Percentiles rank a stretch among this genome's conserved stretches.
These are phyloP conservation scores for Hypholoma fasciculare DNA, from an alignment of 768 basidiomycete species.

Conservation along the genomic window DNA sequence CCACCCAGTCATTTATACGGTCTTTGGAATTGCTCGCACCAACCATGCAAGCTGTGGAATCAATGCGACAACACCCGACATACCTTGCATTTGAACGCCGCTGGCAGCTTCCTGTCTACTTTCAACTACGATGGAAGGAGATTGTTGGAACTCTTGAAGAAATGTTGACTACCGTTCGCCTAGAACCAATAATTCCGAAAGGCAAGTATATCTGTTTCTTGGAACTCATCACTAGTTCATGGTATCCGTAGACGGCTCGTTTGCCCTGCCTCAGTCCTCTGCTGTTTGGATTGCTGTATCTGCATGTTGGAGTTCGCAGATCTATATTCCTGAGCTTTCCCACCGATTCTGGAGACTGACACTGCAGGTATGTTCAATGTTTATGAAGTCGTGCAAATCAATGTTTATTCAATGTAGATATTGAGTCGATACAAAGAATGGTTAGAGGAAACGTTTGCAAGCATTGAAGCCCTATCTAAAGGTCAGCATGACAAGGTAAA, in stretches of 20 bases:
- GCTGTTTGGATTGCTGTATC: conserved; percentile 73
- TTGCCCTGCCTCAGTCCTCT: conserved; percentile 49
- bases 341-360: conserved; percentile 91
- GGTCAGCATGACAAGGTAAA: conserved; percentile 32
- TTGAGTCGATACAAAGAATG: conserved; percentile 78
- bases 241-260: conserved; percentile 19
- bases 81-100: conserved; percentile 76
- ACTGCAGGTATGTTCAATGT: conserved; percentile 64
- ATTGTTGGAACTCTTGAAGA: conserved; percentile 80
- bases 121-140: conserved; percentile 97
- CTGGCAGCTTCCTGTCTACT: conserved; percentile 97
- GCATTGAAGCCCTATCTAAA: conserved; percentile 35
- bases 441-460: conserved; percentile 60
- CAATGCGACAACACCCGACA: conserved; percentile 71
- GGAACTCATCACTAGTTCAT: neutral
- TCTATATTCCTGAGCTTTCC: conserved; percentile 81
- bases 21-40: conserved; percentile 84
- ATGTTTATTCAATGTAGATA: conserved; percentile 46
- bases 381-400: neutral
- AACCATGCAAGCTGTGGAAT: conserved; percentile 64
- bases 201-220: conserved; percentile 31
- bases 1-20: conserved; percentile 78
- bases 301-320: conserved; percentile 84
- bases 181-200: conserved; percentile 41
- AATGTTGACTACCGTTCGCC: conserved; percentile 41